Evolutionary conservation across 2,329 filamentous ascomycete genomes (phyloP), one percentile per base, ranked within the genome.

Genomic region (Nemania diffusa): DNA sequence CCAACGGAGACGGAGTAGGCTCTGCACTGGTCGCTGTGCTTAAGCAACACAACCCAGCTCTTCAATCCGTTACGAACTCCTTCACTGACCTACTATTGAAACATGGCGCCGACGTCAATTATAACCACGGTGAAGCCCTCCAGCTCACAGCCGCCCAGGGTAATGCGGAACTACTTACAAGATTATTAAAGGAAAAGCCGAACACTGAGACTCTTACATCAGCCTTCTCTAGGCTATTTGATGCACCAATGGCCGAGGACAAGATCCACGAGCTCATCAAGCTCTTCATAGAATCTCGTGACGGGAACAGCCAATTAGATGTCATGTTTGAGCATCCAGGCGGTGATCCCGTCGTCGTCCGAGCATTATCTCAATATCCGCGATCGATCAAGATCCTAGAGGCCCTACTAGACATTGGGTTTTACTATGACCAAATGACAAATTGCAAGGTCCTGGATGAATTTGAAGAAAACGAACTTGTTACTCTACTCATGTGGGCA

Each of bases 401-500:
- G 65, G 81, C 83, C 0, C 78, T 89, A 1, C 75, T 90, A 3
- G 82, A 89, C 63, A 83, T 84, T 6, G 88, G 88, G 0, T 88
- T 85, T 66, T 89, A 89, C 72, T 81, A 89, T 64, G 87, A 90
- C 64, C 85, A 89, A 71, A 80, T 80, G 65, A 81, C 81, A 1
- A 80, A 71, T 0, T 81, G 77, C 60, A 79, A 76, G 2, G 79
- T 87, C 1, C 78, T 85, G 62, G 78, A 83, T 0, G 81, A 83
- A 11, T 67, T 83, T 0, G 81, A 84, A 1, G 84, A 85, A 40
- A 79, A 82, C 2, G 89, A 92, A 74, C 78, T 81, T 9, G 82
- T 89, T 51, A 86, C 86, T 1, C 79, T 89, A 1, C 78, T 91
- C 7, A 79, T 85, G 57, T 91, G 89, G 89, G 84, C 87, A 0